Percentiles rank a stretch among this genome's conserved stretches.
Evolutionary conservation across 306 rosid genomes (phyloP).

Genomic region (Lagenaria siceraria): DNA sequence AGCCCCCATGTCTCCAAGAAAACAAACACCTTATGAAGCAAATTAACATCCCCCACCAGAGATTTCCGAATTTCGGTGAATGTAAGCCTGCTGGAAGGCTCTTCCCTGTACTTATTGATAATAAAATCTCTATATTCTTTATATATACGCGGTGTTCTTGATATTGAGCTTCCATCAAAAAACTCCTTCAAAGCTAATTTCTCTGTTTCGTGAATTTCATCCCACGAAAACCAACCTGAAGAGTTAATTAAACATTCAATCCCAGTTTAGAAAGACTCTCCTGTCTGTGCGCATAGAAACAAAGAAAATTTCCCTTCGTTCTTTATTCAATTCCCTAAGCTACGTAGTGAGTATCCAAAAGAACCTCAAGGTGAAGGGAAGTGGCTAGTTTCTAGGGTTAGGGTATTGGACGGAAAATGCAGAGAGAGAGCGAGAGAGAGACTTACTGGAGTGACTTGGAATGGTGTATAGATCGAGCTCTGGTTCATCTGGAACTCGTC

Average conservation of each 20-base stretch:
- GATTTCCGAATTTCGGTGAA: conserved; percentile 83
- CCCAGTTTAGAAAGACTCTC: background rate
- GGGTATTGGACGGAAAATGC: background rate
- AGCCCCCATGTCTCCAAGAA: conserved; percentile 67
- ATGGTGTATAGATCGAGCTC: conserved; percentile 92
- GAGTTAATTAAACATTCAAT: background rate
- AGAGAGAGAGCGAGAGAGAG: background rate
- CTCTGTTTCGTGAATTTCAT: conserved; percentile 79
- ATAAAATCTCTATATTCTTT: conserved; percentile 80
- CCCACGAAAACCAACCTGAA: conserved; percentile 92
- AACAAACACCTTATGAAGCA: conserved; percentile 62
- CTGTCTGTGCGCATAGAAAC: background rate
- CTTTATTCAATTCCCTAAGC: background rate
- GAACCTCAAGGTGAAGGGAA: background rate
- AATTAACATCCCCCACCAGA: conserved; percentile 68
- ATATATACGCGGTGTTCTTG: conserved; percentile 64
- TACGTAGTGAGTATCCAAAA: background rate
- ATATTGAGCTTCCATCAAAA: conserved; percentile 55
- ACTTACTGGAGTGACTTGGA: conserved; percentile 80
- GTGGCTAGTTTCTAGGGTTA: background rate
- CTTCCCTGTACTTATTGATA: conserved; percentile 78
- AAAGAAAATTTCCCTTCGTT: background rate
- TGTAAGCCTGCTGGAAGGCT: conserved; percentile 64
- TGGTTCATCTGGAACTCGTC: conserved; percentile 48
- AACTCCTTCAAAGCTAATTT: conserved; percentile 44